Evolutionary conservation across 805 yeast species (phyloP).

Genomic region (Schwanniomyces pseudopolymorphus): DNA sequence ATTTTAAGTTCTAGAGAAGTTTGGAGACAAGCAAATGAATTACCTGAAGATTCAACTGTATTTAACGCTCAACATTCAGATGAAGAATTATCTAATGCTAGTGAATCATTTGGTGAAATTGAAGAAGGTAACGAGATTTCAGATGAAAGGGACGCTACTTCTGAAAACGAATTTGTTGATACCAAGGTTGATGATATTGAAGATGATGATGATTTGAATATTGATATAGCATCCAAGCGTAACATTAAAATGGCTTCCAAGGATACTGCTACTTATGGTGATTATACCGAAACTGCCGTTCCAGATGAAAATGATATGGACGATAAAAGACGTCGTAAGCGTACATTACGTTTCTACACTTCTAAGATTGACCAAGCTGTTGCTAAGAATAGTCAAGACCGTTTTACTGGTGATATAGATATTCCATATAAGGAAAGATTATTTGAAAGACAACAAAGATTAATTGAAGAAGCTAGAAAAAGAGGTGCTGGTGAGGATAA

Average conservation of each 20-base stretch:
- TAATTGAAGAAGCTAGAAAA: slow-evolving; percentile 82
- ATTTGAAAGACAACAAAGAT: slow-evolving; percentile 85
- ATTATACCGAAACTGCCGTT: slow-evolving; percentile 61
- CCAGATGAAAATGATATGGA: slow-evolving; percentile 82
- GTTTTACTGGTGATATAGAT: slow-evolving; percentile 78
- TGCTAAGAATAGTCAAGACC: slow-evolving; percentile 47
- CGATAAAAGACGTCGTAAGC: slow-evolving; percentile 78
- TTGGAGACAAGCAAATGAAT: slow-evolving; percentile 78
- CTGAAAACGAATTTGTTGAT: slow-evolving; percentile 19
- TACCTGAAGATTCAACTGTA: slow-evolving; percentile 29
- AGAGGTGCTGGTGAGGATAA: slow-evolving; percentile 61
- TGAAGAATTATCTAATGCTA: slow-evolving; percentile 5
- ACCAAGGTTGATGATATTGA: slow-evolving; percentile 11
- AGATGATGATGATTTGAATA: slow-evolving; percentile 37
- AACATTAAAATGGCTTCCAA: slow-evolving; percentile 37
- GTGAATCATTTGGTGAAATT: slow-evolving; percentile 6
- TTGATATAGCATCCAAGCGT: slow-evolving; percentile 56
- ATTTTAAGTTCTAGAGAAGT: slow-evolving; percentile 79
- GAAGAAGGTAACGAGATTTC: slow-evolving; percentile 9
- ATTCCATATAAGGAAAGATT: slow-evolving; percentile 88
- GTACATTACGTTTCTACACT: slow-evolving; percentile 89
- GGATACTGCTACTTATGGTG: slow-evolving; percentile 32
- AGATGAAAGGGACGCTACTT: slow-evolving; percentile 12
- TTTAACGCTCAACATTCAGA: background rate
- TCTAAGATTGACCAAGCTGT: slow-evolving; percentile 90